A percentile compares a stretch with the other conserved stretches of the same genome.
These are phyloP conservation scores for Teunomyces panamensis DNA, from an alignment of 805 yeast genomes.

Conservation along the genomic window DNA sequence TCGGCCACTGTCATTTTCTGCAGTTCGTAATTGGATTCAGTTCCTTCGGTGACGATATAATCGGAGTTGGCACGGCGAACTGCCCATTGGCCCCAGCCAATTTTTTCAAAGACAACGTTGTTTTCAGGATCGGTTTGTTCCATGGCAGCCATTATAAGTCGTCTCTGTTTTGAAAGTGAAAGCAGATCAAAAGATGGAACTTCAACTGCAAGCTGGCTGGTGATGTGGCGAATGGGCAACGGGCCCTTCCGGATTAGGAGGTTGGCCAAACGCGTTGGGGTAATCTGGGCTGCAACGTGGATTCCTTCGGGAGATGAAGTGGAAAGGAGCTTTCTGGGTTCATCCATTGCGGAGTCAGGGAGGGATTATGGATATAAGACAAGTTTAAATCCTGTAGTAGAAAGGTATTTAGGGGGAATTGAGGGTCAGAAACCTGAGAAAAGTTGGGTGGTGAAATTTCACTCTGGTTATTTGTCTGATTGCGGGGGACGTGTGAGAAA, in stretches of 20 bases:
- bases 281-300: slow-evolving; percentile 82
- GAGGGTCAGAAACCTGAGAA: neutral
- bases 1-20: slow-evolving; percentile 27
- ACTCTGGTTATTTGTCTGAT: neutral
- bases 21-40: slow-evolving; percentile 13
- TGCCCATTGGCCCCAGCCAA: slow-evolving; percentile 99
- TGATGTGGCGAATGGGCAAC: slow-evolving; percentile 84
- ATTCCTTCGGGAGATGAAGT: slow-evolving; percentile 87
- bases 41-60: slow-evolving; percentile 47
- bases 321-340: slow-evolving; percentile 38
- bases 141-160: slow-evolving; percentile 85
- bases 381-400: neutral
- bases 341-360: neutral
- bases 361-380: too few relatives aligned
- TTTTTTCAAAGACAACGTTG: slow-evolving; percentile 78
- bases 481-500: slow-evolving; percentile 1
- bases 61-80: slow-evolving; percentile 55
- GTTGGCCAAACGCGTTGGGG: slow-evolving; percentile 72
- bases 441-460: neutral
- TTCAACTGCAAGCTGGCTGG: slow-evolving; percentile 69
- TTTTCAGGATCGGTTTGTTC: slow-evolving; percentile 65
- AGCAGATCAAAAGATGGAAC: slow-evolving; percentile 78
- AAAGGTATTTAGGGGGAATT: neutral
- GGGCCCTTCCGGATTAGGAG: slow-evolving; percentile 77
- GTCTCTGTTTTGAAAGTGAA: slow-evolving; percentile 82